Base-by-base conservation (phyloP, 371 early-diverging fungal genomes). In the Cokeromyces recurvatus region DNA sequence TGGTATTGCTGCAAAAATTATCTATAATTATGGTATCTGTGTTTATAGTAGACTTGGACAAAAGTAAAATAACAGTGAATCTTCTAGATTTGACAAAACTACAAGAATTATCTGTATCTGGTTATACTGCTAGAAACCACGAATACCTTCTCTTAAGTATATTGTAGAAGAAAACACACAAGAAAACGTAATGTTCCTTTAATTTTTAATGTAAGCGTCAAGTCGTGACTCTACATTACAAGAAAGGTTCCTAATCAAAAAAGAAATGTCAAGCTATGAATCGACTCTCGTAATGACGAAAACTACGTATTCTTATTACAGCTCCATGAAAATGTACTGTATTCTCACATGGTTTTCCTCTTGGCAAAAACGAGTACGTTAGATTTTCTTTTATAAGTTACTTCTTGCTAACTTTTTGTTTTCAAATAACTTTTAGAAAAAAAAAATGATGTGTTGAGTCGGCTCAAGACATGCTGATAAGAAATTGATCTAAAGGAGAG, bases 291-390 rank as follows among this genome's bases (percentile, higher is more conserved):
- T 39, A 39, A 39, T 39, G 40, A 39, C 24, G 40, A 39, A 39
- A 39, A 39, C 40, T 39, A 39, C n/a, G 40, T 39, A 39, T 11
- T 39, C 40, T 24, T 39, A 39, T 39, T 38, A 38, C 38, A 38
- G 38, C 40, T 39, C 40, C 40, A 39, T 39, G 22, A 39, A 39
- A 39, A 39, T 39, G 40, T 39, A 39, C 40, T 39, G 40, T 24
- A 23, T 39, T 39, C 24, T 39, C 40, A 39, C 40, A 39, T 39
- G 40, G 23, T 39, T 39, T 39, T 39, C 40, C 40, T 39, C 24
- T 39, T 39, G 40, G 40, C 40, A 39, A 39, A 37, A 37, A 39
- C 24, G 40, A 39, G 40, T 39, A 39, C n/a, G 40, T 39, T 39
- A 24, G 40, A 39, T 39, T 39, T 21, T 39, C 40, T 39, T 39